These are phyloP conservation scores for Puccinia brachypodii DNA, from an alignment of 1,284 basidiomycete genomes.

Conservation along the genomic window DNA sequence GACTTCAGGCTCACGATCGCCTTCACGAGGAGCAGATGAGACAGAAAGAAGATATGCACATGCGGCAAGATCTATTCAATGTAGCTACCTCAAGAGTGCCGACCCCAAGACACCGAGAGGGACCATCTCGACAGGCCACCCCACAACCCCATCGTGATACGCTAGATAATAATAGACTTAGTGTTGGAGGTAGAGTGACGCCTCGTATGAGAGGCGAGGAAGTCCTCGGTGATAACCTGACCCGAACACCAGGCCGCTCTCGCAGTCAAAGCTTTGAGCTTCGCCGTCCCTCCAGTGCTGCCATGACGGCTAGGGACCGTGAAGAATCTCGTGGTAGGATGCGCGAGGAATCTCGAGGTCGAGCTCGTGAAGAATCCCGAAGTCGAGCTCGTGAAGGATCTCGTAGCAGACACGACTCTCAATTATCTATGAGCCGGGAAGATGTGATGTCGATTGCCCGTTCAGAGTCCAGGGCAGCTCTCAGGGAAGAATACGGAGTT, in stretches of 20 bases:
- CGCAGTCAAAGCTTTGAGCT: conserved; percentile 28
- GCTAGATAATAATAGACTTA: not conserved
- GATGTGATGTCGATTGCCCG: conserved; percentile 19
- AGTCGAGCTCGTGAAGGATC: conserved; percentile 10
- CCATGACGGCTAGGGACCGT: not conserved
- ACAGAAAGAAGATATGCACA: not conserved
- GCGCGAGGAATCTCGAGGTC: not conserved
- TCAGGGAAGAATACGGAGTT: conserved; percentile 27
- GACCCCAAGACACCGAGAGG: not conserved
- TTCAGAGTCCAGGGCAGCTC: conserved; percentile 17
- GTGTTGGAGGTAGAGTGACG: conserved; percentile 12
- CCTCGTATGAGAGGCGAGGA: conserved; percentile 10
- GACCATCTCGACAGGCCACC: conserved; percentile 5
- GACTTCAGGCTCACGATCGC: conserved; percentile 2
- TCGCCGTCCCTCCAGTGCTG: conserved; percentile 3
- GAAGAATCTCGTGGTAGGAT: conserved; percentile 5
- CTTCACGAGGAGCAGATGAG: conserved; percentile 31
- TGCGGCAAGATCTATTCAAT: conserved; percentile 18
- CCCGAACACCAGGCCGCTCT: conserved; percentile 23
- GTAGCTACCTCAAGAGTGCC: not conserved
- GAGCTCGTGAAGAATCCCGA: not conserved
- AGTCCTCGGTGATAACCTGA: conserved; percentile 18
- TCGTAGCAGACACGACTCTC: conserved; percentile 24
- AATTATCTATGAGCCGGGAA: not conserved
- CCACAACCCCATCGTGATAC: conserved; percentile 22